Base-by-base conservation (phyloP, 352 stramenopile genomes). In the Aphanomyces invadans region DNA sequence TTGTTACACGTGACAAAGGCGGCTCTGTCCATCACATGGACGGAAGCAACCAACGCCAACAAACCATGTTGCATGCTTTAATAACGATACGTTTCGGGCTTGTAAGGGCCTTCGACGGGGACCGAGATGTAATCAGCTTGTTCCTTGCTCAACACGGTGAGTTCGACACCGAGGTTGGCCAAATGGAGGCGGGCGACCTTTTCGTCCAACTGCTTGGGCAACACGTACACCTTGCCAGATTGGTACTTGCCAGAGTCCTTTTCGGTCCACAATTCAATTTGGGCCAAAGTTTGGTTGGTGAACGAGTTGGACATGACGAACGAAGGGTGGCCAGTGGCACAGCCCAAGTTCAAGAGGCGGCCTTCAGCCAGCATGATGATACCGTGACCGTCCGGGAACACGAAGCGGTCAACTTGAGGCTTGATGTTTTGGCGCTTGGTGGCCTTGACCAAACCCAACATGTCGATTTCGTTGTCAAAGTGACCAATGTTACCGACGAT, bases 391-490 rank as follows among this genome's bases (percentile, higher is more conserved):
- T 98, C 87, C 59, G 91, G 76, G 74, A 98, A 99, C 67, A 98
- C 81, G 74, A 99, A 99, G 69, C 84, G 84, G 83, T 99, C 95
- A 23, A 99, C 96, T 80, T 99, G 97, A n/a, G 97, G 97, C 89
- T 99, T 99, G 84, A 99, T 99, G 84, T 99, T 99, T 70, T 97
- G 80, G 46, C 94, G 81, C 79, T 91, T 97, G 62, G 93, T 89
- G 39, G 78, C 78, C 10, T 71, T 72, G n/a, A 76, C 74, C 39
- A 99, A 80, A 42, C 93, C 92, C 46, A 95, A 92, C 90, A 98
- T 99, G 81, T 99, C 97, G 71, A 99, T 98, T 76, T 99, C 96
- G 78, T 99, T 99, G 83, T 99, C 96, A 71, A 99, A 99, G 85
- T 99, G 96, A 76, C 97, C 96, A 77, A 99, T 99, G 90, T 99